These are phyloP conservation scores for Aspergillus quadricinctus DNA, from an alignment of 2,329 filamentous ascomycete species.

Conservation along the genomic window DNA sequence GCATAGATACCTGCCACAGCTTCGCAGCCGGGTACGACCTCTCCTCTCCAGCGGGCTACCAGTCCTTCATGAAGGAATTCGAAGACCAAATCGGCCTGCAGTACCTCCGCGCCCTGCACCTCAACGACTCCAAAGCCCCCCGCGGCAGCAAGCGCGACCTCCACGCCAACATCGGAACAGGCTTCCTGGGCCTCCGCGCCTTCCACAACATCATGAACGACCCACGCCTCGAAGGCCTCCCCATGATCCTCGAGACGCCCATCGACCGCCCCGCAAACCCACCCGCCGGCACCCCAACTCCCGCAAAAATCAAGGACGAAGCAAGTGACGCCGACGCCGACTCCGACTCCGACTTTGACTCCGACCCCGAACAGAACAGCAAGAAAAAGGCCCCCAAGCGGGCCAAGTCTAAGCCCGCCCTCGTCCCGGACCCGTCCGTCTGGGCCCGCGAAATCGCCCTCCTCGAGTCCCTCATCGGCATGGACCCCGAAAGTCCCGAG, in stretches of 20 bases:
- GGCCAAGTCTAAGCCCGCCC: slow-evolving; percentile 5
- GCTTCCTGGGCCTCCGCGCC: slow-evolving; percentile 82
- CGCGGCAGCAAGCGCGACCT: slow-evolving; percentile 76
- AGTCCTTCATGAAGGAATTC: slow-evolving; percentile 69
- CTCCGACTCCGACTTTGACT: slow-evolving; percentile 9
- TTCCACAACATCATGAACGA: slow-evolving; percentile 93
- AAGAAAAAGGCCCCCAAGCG: slow-evolving; percentile 19
- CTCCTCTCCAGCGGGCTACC: slow-evolving; percentile 68
- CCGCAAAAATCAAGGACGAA: slow-evolving; percentile 2
- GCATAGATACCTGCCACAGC: slow-evolving; percentile 93
- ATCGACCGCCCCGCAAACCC: slow-evolving; percentile 63
- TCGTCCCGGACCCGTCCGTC: slow-evolving; percentile 69
- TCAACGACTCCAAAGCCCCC: slow-evolving; percentile 95
- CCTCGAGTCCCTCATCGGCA: slow-evolving; percentile 79
- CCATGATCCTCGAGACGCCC: slow-evolving; percentile 95
- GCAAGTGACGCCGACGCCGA: slow-evolving; percentile 13
- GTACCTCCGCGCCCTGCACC: slow-evolving; percentile 80
- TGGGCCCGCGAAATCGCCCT: slow-evolving; percentile 96
- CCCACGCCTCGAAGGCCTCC: slow-evolving; percentile 67
- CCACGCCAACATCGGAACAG: slow-evolving; percentile 94
- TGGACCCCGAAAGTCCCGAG: slow-evolving; percentile 70
- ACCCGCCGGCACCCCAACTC: slow-evolving; percentile 41
- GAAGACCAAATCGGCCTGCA: slow-evolving; percentile 69
- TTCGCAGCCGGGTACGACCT: slow-evolving; percentile 94
- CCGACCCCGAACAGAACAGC: slow-evolving; percentile 16